Conservation (phyloP, 163 green algal species). For the Scenedesmus sp. region DNA sequence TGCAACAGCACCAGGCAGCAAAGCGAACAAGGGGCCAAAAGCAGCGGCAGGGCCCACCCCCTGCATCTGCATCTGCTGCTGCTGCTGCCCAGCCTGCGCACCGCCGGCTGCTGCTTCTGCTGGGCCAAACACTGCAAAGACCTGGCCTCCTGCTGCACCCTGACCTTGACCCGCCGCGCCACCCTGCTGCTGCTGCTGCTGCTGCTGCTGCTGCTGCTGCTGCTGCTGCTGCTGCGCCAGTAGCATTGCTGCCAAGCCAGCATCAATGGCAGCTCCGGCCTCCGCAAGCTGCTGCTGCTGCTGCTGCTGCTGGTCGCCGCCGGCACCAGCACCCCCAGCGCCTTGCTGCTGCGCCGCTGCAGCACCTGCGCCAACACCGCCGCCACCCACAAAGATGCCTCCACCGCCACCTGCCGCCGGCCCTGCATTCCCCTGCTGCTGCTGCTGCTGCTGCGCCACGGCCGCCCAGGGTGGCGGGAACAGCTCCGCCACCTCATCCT, state of each 20-base stretch:
- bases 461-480: not conserved
- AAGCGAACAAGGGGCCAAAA: no score
- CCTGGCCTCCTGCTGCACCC: not conserved
- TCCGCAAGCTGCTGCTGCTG: not conserved
- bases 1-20: no score
- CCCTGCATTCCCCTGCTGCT: slow-evolving; percentile 17
- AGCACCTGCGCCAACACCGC: not conserved
- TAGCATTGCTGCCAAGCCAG: not conserved
- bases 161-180: not conserved
- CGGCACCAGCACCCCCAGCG: not conserved
- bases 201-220: not conserved
- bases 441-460: not conserved
- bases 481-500: not conserved
- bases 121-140: not conserved
- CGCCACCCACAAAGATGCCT: not conserved
- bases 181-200: not conserved
- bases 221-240: not conserved
- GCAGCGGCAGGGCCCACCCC: no score
- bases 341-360: not conserved
- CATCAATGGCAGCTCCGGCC: not conserved
- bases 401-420: not conserved
- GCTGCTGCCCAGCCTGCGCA: not conserved
- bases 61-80: not conserved
- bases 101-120: no score
- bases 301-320: not conserved